These are phyloP conservation scores for Zygoascus bituminiphila DNA, from an alignment of 805 yeast genomes.

Conservation along the genomic window DNA sequence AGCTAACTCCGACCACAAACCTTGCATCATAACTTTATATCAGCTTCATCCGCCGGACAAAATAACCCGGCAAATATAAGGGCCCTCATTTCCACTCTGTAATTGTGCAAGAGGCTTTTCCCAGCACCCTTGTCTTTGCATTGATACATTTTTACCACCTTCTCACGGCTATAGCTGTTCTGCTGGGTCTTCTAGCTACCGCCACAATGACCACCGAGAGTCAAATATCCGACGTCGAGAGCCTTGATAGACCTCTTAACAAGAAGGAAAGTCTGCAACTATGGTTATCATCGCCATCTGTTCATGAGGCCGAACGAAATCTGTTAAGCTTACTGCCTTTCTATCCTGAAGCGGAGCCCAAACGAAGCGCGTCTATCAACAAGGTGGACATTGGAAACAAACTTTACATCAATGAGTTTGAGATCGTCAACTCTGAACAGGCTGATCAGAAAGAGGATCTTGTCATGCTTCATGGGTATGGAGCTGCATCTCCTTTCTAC, in stretches of 20 bases:
- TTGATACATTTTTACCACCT: too few species aligned
- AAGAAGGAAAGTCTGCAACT: neutral
- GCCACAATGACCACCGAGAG: neutral
- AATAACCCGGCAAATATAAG: too few species aligned
- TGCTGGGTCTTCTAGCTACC: neutral
- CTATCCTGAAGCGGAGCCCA: slow-evolving; percentile 27
- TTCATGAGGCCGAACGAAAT: slow-evolving; percentile 33
- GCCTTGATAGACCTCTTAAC: neutral
- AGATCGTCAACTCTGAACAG: slow-evolving; percentile 30
- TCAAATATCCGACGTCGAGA: neutral
- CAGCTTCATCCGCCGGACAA: too few species aligned
- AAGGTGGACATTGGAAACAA: slow-evolving; percentile 43
- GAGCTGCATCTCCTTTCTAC: slow-evolving; percentile 81
- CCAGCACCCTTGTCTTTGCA: too few species aligned
- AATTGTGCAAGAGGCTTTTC: too few species aligned
- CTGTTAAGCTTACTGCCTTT: slow-evolving; percentile 54
- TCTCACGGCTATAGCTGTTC: too few species aligned
- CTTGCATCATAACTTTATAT: too few species aligned
- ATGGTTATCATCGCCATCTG: neutral
- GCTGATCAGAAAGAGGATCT: slow-evolving; percentile 37
- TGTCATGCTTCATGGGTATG: slow-evolving; percentile 85
- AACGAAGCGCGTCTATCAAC: slow-evolving; percentile 29
- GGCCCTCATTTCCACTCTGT: too few species aligned
- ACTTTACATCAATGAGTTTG: slow-evolving; percentile 67
- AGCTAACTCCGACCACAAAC: too few species aligned